These are phyloP conservation scores for Coelastrella sp. DNA, from an alignment of 139 green algal genomes.

Conservation along the genomic window DNA sequence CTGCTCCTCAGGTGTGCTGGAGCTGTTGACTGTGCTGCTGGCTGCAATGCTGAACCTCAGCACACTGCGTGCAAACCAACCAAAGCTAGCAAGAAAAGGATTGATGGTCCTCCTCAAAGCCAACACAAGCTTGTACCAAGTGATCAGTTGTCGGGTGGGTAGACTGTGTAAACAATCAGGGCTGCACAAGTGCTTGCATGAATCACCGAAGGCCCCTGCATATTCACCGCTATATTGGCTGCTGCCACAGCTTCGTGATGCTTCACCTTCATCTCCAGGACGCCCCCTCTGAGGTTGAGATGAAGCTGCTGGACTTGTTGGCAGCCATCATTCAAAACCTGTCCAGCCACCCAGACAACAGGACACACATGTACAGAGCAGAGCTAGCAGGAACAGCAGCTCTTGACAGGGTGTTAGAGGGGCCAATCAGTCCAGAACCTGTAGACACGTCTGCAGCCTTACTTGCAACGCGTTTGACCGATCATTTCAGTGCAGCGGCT, in stretches of 20 bases:
- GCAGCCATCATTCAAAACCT: conserved; percentile 76
- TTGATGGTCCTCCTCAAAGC: conserved; percentile 72
- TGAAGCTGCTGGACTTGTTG: conserved; percentile 67
- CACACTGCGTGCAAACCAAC: conserved; percentile 67
- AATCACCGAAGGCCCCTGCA: too few relatives aligned
- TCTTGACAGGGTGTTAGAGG: conserved; percentile 32
- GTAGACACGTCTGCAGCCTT: background rate
- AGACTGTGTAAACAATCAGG: background rate
- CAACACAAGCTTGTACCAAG: conserved; percentile 64
- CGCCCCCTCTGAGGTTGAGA: conserved; percentile 43
- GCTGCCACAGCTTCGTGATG: background rate
- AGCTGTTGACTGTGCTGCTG: conserved; percentile 65
- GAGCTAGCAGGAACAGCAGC: conserved; percentile 62
- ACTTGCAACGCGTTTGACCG: background rate
- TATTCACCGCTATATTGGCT: too few relatives aligned
- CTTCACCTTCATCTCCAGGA: background rate
- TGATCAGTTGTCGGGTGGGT: conserved; percentile 20
- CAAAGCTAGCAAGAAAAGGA: conserved; percentile 66
- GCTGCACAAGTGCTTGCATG: too few relatives aligned
- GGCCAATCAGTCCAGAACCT: conserved; percentile 31
- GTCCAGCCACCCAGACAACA: conserved; percentile 72
- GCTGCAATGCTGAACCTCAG: conserved; percentile 77
- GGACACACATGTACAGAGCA: conserved; percentile 75
- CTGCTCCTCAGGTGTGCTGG: conserved; percentile 53
- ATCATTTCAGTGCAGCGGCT: background rate